phyloP scores from a whole-genome alignment of 2,329 filamentous ascomycete genomes.

The Sphaerulina populicola region DNA sequence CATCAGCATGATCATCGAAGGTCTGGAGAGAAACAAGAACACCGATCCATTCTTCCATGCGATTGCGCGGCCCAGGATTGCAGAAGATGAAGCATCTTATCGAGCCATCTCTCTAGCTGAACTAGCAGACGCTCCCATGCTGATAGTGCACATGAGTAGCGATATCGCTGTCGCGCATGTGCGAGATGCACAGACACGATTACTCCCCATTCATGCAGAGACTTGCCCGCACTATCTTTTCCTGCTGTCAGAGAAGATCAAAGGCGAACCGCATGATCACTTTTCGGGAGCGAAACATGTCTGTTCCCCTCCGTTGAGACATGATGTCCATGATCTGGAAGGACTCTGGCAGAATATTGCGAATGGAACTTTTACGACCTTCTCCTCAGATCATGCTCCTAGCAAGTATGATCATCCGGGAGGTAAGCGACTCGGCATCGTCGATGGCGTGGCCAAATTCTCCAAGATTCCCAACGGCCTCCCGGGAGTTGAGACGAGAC shows the following conservation, averaged over 20 bases:
- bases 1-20: slow-evolving; percentile 38
- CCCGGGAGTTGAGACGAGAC: slow-evolving; percentile 38
- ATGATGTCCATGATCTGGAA: slow-evolving; percentile 30
- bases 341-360: slow-evolving; percentile 31
- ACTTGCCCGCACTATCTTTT: slow-evolving; percentile 35
- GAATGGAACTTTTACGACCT: slow-evolving; percentile 33
- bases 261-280: slow-evolving; percentile 29
- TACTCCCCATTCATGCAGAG: slow-evolving; percentile 34
- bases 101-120: slow-evolving; percentile 45
- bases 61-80: slow-evolving; percentile 39
- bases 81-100: slow-evolving; percentile 45
- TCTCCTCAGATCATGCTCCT: slow-evolving; percentile 34
- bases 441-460: slow-evolving; percentile 34
- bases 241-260: slow-evolving; percentile 30
- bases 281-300: slow-evolving; percentile 34
- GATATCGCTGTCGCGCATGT: slow-evolving; percentile 31
- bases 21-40: slow-evolving; percentile 36
- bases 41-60: slow-evolving; percentile 42
- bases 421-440: slow-evolving; percentile 35
- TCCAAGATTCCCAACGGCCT: slow-evolving; percentile 39
- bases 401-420: slow-evolving; percentile 33
- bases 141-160: slow-evolving; percentile 48
- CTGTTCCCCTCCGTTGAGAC: slow-evolving; percentile 31
- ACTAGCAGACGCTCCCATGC: slow-evolving; percentile 45
- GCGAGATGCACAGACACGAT: slow-evolving; percentile 30